A percentile compares a stretch with the other conserved stretches of the same genome.
phyloP scores from a whole-genome alignment of 139 green algal genomes.

The Edaphochlamys debaryana region DNA sequence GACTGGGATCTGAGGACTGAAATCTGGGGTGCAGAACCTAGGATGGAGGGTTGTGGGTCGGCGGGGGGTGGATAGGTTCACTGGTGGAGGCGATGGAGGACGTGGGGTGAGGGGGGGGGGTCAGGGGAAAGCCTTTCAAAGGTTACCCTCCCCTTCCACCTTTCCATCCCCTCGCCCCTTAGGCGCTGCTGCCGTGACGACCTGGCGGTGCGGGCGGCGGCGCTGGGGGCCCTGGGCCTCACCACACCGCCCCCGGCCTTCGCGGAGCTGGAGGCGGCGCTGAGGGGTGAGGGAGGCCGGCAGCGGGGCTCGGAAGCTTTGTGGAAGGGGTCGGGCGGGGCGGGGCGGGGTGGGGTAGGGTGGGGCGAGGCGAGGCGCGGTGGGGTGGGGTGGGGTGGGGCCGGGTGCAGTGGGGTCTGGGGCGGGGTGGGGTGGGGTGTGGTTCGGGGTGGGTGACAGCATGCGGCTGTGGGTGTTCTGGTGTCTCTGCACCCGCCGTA shows the following conservation, averaged over 20 bases:
- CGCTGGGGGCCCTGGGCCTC: neutral
- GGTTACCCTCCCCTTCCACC: too few species aligned
- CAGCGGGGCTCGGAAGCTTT: too few species aligned
- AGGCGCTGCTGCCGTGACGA: slow-evolving; percentile 29
- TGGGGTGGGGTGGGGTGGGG: neutral
- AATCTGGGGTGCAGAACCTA: too few species aligned
- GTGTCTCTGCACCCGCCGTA: too few species aligned
- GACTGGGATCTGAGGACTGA: too few species aligned
- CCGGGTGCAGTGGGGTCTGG: neutral
- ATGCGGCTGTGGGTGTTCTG: neutral
- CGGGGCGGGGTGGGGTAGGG: neutral
- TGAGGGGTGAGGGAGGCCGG: slow-evolving; percentile 10
- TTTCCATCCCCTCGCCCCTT: neutral
- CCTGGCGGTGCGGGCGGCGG: slow-evolving; percentile 10
- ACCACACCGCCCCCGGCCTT: slow-evolving; percentile 1
- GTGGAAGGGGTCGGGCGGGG: too few species aligned
- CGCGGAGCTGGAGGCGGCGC: neutral
- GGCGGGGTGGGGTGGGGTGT: neutral
- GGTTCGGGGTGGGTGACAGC: neutral
- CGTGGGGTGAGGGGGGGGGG: slow-evolving; percentile 4
- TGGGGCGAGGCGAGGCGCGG: neutral
- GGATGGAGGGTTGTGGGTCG: too few species aligned
- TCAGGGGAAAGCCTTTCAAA: too few species aligned
- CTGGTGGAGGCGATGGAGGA: slow-evolving; percentile 36
- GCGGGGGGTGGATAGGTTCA: neutral